phyloP scores from a whole-genome alignment of 768 basidiomycete species.

The Suillus bovinus region DNA sequence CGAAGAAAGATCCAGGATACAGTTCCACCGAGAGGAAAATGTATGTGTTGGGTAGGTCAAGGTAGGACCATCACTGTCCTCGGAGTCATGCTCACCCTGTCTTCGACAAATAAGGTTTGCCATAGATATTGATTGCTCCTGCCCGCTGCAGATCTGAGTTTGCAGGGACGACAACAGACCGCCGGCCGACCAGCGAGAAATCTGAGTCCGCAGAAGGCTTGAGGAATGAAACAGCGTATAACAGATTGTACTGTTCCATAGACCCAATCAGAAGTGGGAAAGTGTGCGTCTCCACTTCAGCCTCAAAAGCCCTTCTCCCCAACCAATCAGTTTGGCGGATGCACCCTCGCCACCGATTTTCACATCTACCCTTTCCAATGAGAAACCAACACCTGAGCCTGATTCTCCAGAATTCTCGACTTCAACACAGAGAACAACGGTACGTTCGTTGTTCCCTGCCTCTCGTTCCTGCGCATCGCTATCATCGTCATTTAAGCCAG shows the following conservation, averaged over 20 bases:
- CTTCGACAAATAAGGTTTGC: conserved; percentile 58
- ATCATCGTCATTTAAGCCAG: conserved; percentile 33
- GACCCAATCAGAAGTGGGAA: conserved; percentile 77
- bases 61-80: conserved; percentile 17
- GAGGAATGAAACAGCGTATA: conserved; percentile 87
- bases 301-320: conserved; percentile 42
- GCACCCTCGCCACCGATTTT: conserved; percentile 72
- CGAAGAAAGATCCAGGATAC: conserved; percentile 74
- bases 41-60: conserved; percentile 62
- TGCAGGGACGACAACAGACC: conserved; percentile 29
- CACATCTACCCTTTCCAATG: conserved; percentile 75
- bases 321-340: conserved; percentile 47
- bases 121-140: conserved; percentile 78
- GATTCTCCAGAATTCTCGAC: conserved; percentile 80
- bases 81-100: conserved; percentile 16
- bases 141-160: conserved; percentile 62
- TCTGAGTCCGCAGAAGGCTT: conserved; percentile 60
- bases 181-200: conserved; percentile 35
- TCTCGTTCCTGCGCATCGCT: conserved; percentile 43
- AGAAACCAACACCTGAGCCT: conserved; percentile 61
- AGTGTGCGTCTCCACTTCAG: conserved; percentile 39
- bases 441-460: conserved; percentile 79
- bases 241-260: conserved; percentile 82
- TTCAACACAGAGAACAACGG: conserved; percentile 89
- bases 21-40: conserved; percentile 90